Conservation (phyloP, 1,284 basidiomycete species). For the Fistulinella staudtii region DNA sequence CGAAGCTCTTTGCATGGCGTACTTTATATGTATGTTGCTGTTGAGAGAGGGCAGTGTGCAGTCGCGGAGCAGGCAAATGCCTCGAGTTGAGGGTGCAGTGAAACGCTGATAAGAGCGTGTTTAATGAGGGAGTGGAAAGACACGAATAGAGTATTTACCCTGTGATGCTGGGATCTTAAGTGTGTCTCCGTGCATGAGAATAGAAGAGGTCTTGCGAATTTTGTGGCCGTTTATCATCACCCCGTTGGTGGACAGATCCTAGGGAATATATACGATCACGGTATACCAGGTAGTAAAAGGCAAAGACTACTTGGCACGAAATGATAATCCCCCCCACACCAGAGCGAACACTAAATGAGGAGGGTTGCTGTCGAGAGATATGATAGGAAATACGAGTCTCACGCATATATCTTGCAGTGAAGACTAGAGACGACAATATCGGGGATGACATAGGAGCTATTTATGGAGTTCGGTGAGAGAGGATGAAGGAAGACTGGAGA, state of each 20-base stretch:
- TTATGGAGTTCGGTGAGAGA: constrained; percentile 6
- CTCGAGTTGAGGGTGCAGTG: constrained; percentile 58
- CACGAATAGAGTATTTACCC: constrained; percentile 34
- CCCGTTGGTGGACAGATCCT: constrained; percentile 81
- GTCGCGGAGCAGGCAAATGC: constrained; percentile 42
- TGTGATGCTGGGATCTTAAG: constrained; percentile 64
- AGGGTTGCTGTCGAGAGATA: background rate
- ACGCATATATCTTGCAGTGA: constrained; percentile 80
- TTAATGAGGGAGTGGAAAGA: constrained; percentile 8
- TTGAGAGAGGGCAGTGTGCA: constrained; percentile 58
- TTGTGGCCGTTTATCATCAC: constrained; percentile 65
- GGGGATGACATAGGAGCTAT: constrained; percentile 46
- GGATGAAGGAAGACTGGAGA: constrained; percentile 3
- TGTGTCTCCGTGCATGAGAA: constrained; percentile 71
- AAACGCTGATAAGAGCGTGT: constrained; percentile 46
- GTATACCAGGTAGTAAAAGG: background rate
- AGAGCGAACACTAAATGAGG: constrained; percentile 48
- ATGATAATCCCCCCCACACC: constrained; percentile 67
- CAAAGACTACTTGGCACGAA: constrained; percentile 59
- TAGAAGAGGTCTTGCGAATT: constrained; percentile 58
- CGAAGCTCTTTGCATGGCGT: constrained; percentile 10
- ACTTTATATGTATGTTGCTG: constrained; percentile 54
- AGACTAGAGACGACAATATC: constrained; percentile 58
- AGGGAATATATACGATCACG: constrained; percentile 4
- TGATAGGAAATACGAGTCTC: constrained; percentile 16